Conservation (phyloP, 2,329 filamentous ascomycete genomes). For the Colletotrichum sp. region DNA sequence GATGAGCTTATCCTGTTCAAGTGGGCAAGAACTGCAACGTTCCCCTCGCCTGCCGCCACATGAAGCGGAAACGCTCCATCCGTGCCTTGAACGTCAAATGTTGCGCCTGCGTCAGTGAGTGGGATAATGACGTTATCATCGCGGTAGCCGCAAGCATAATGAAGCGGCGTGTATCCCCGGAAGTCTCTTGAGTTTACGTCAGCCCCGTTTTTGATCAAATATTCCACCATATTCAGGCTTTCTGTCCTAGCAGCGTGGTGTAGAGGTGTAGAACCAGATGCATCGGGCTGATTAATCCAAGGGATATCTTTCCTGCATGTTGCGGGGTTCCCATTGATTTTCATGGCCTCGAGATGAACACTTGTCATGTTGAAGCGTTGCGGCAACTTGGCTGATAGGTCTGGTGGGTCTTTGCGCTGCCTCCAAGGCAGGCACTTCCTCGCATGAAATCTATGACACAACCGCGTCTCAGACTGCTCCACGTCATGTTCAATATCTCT, state of each 20-base stretch:
- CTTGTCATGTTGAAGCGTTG: background rate
- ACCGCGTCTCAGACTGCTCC: fast-evolving
- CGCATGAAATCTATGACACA: background rate
- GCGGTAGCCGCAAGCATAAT: background rate
- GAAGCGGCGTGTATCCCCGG: background rate
- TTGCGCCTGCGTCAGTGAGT: background rate
- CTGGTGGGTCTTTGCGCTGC: background rate
- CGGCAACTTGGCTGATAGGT: background rate
- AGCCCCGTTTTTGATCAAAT: background rate
- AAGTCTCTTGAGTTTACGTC: background rate
- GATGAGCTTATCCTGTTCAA: background rate
- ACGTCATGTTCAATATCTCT: background rate
- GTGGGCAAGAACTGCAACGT: background rate
- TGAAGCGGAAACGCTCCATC: background rate
- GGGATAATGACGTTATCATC: background rate
- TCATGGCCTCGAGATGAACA: background rate
- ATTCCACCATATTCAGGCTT: background rate
- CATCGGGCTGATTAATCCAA: background rate
- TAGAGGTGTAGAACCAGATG: background rate
- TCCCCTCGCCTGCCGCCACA: background rate
- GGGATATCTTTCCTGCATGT: background rate
- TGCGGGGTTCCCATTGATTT: background rate
- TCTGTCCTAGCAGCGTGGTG: background rate
- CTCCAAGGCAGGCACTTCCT: background rate
- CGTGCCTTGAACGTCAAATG: background rate